Conservation (phyloP, 1,284 basidiomycete genomes). For the Blastosporella zonata region DNA sequence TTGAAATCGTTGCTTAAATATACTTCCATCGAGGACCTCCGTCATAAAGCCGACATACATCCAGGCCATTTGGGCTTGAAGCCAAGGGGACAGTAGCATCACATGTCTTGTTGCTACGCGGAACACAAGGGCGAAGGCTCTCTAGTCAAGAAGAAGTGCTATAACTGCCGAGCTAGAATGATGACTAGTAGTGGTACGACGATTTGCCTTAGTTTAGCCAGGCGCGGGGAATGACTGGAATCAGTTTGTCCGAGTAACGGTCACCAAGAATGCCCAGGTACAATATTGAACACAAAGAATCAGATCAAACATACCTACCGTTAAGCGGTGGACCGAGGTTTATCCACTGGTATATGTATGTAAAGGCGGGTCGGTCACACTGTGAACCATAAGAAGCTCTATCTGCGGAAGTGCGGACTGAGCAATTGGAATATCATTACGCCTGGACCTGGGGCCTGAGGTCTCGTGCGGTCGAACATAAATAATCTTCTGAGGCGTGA, state of each 20-base stretch:
- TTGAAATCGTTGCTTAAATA: constrained; percentile 18
- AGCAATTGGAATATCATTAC: no score
- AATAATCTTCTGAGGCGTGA: no score
- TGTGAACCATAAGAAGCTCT: no score
- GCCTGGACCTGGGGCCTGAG: no score
- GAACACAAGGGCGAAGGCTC: not conserved
- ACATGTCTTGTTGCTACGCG: constrained; percentile 12
- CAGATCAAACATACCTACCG: no score
- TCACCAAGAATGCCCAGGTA: not conserved
- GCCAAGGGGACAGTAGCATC: constrained; percentile 6
- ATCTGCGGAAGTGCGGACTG: no score
- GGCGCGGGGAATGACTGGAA: not conserved
- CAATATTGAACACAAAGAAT: not conserved
- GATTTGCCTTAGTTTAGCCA: constrained; percentile 19
- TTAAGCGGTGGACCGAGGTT: constrained; percentile 13
- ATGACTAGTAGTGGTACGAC: constrained; percentile 7
- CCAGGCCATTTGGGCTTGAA: constrained; percentile 13
- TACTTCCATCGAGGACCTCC: constrained; percentile 8
- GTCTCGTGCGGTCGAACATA: no score
- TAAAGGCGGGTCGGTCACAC: not conserved
- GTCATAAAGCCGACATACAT: constrained; percentile 21
- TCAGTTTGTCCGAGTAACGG: constrained; percentile 13
- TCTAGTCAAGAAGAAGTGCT: not conserved
- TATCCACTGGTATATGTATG: constrained; percentile 8
- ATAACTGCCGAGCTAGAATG: constrained; percentile 4